Evolutionary conservation across 2,329 filamentous ascomycete genomes (phyloP), one percentile per base, ranked within the genome.

Genomic region (Monilinia aucupariae): DNA sequence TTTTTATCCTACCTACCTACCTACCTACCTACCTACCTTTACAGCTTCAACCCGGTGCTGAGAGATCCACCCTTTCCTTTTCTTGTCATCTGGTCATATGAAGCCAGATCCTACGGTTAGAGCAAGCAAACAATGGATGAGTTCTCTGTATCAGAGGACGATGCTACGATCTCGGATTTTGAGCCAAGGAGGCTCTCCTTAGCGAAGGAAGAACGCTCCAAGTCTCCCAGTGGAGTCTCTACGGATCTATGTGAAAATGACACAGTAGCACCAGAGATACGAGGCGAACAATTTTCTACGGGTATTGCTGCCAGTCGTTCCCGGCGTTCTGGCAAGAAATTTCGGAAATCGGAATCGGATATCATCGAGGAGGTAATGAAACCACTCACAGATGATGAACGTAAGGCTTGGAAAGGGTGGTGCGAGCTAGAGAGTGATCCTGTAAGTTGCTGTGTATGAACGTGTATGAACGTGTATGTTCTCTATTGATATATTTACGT

Each of bases 361-460:
- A 20, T 55, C 12, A 37, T 68, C 17, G 67, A 64, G 2, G 68
- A 70, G 32, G 64, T 66, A 13, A 74, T 85, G 62, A 76, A 75
- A 45, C 79, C 80, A 13, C 77, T 84, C 63, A 77, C 76, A 4
- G 71, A 75, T 7, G 75, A 81, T 37, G 85, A 89, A 68, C 79
- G 82, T 30, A 75, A 80, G 32, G 79, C 81, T 37, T 92, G 88
- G 85, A 80, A 84, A 56, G 88, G 88, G 30, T 93, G 89, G 85
- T 83, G 87, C 64, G 92, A 97, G 72, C 82, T 97, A 56, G 92
- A 96, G 75, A 96, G 91, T 8, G 92, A 97, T 66, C 92, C 92
- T 9, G 91, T 91, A 76, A 76, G 83, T 72, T 54, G 12, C 27
- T 51, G n/a, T 15, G 30, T 20, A 37, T 50, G 9, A 25, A 58